These are phyloP conservation scores for Telfairia occidentalis DNA, from an alignment of 331 rosid species.

Conservation along the genomic window DNA sequence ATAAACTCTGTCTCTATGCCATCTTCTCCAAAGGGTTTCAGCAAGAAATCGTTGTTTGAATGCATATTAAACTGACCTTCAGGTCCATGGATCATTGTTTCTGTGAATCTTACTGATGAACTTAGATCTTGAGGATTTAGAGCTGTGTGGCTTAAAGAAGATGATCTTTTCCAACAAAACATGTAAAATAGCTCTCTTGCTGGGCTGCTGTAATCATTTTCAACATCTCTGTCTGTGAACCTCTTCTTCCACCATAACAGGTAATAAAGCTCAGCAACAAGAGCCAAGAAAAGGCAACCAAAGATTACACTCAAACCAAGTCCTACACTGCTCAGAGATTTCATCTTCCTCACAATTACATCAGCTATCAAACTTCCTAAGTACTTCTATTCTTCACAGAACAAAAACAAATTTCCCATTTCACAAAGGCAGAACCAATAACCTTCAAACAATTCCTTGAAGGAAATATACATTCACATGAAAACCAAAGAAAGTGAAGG, in stretches of 20 bases:
- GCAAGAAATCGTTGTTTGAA: slow-evolving; percentile 39
- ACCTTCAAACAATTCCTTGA: slow-evolving; percentile 1
- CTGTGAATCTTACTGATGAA: slow-evolving; percentile 17
- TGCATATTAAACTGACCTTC: slow-evolving; percentile 36
- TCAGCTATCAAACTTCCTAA: slow-evolving; percentile 12
- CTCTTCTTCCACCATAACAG: slow-evolving; percentile 95
- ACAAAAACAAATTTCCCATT: background rate
- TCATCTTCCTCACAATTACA: slow-evolving; percentile 67
- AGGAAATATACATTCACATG: background rate
- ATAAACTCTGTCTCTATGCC: slow-evolving; percentile 45
- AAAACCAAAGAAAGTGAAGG: background rate
- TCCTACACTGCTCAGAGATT: slow-evolving; percentile 87
- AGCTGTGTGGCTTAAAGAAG: slow-evolving; percentile 50
- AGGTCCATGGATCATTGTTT: slow-evolving; percentile 40
- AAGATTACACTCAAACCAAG: slow-evolving; percentile 85
- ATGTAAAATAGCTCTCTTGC: slow-evolving; percentile 66
- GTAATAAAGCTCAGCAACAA: slow-evolving; percentile 88
- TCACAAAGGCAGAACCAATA: background rate
- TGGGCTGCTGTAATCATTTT: slow-evolving; percentile 56
- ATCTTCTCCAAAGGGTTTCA: slow-evolving; percentile 66
- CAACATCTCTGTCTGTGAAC: slow-evolving; percentile 52
- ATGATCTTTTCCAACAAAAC: slow-evolving; percentile 77
- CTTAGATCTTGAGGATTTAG: slow-evolving; percentile 41
- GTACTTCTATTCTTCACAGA: background rate
- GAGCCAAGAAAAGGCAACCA: slow-evolving; percentile 81